Evolutionary conservation across 129 eudicot species (phyloP).

Genomic region (Chrysanthemum lavandulifolium): DNA sequence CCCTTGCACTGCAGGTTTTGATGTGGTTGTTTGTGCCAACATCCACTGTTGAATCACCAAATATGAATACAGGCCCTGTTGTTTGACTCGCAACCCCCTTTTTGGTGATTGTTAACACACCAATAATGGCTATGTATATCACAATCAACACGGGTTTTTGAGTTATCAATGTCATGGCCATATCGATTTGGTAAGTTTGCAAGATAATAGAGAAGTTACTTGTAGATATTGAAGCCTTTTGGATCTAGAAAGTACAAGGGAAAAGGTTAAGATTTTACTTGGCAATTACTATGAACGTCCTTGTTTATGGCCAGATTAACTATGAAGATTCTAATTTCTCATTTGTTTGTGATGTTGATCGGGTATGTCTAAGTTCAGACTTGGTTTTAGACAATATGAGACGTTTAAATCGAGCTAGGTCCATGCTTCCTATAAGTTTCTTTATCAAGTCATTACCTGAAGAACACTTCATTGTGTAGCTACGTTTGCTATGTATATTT

Average conservation of each 20-base stretch:
- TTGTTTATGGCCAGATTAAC: conserved; percentile 25
- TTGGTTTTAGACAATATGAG: no score
- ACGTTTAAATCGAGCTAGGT: no score
- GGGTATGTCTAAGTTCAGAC: no score
- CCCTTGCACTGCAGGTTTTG: conserved; percentile 26
- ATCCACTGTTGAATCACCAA: conserved; percentile 52
- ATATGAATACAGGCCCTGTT: conserved; percentile 26
- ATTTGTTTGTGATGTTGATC: no score
- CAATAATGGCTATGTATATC: conserved; percentile 6
- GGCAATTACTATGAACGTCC: conserved; percentile 20
- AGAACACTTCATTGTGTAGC: no score
- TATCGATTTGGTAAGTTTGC: neutral
- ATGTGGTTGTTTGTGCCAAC: conserved; percentile 49
- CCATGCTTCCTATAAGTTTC: no score
- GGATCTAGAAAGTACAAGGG: conserved; percentile 34
- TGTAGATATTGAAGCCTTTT: conserved; percentile 29
- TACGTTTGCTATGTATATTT: no score
- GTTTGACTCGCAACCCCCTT: neutral
- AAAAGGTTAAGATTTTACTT: conserved; percentile 22
- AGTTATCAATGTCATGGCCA: conserved; percentile 8
- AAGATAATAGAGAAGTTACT: conserved; percentile 8
- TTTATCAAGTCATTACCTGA: no score
- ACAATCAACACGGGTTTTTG: conserved; percentile 5
- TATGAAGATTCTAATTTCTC: neutral
- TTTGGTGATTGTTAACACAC: conserved; percentile 19